Evolutionary conservation across 2,329 filamentous ascomycete genomes (phyloP).

Genomic region (Fusarium sp.): DNA sequence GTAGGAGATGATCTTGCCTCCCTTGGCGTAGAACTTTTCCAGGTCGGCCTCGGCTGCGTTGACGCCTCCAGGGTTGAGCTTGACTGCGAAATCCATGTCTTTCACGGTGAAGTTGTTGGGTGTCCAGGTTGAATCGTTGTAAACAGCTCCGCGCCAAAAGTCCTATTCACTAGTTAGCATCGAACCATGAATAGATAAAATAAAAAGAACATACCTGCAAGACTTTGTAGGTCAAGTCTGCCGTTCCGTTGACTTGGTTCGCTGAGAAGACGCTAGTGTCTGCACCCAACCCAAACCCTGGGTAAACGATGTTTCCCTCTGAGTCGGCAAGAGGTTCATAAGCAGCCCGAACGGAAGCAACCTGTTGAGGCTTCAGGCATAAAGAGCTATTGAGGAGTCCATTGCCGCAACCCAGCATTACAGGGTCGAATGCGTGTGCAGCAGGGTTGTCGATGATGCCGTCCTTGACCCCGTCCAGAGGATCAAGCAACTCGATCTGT

Average conservation of each 20-base stretch:
- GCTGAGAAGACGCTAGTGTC: conserved; percentile 22
- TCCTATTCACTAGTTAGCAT: background rate
- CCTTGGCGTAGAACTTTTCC: background rate
- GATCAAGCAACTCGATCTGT: conserved; percentile 17
- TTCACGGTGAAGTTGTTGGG: conserved; percentile 8
- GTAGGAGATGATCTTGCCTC: conserved; percentile 16
- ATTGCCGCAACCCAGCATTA: conserved; percentile 6
- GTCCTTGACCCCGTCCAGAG: conserved; percentile 12
- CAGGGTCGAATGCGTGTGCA: background rate
- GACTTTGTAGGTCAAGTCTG: conserved; percentile 9
- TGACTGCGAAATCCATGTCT: conserved; percentile 21
- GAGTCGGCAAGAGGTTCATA: conserved; percentile 14
- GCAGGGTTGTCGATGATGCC: conserved; percentile 13
- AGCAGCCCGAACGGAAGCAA: conserved; percentile 4
- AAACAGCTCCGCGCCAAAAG: conserved; percentile 19
- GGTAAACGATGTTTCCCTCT: background rate
- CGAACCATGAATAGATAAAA: rapidly evolving
- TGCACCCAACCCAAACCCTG: background rate
- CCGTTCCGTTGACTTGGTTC: conserved; percentile 9
- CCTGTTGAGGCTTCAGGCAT: conserved; percentile 5
- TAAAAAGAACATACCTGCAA: background rate
- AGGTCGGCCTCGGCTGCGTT: conserved; percentile 12
- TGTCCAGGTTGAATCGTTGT: conserved; percentile 17
- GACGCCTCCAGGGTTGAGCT: conserved; percentile 8
- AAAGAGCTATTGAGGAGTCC: background rate